Conservation (phyloP, 108 stramenopile genomes). For the Nannochloropsis salina region DNA sequence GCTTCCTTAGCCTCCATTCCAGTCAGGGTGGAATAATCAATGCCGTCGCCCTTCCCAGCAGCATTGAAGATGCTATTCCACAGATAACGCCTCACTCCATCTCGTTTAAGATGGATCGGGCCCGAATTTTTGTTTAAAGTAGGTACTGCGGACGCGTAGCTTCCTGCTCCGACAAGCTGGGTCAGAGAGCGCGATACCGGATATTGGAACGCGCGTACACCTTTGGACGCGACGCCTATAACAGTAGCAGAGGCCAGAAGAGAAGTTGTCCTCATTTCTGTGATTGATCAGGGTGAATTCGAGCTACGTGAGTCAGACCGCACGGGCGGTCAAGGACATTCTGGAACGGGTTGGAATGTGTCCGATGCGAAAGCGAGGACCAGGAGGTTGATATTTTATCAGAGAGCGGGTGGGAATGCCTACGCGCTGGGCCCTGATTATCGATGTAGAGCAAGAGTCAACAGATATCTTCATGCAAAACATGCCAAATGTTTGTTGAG, state of each 20-base stretch:
- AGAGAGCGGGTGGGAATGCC: no score
- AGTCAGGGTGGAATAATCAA: neutral
- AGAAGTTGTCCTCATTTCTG: neutral
- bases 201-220: neutral
- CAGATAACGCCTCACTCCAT: constrained; percentile 10
- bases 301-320: no score
- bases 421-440: no score
- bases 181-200: neutral
- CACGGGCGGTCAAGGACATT: no score
- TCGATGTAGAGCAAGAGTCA: no score
- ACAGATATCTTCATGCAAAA: no score
- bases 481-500: no score
- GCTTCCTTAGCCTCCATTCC: neutral
- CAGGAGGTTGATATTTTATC: no score
- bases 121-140: neutral
- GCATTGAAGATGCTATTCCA: constrained; percentile 13
- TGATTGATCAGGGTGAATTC: neutral
- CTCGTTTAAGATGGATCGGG: neutral
- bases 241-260: neutral
- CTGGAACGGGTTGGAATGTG: no score
- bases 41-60: neutral
- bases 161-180: neutral
- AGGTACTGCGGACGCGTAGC: neutral
- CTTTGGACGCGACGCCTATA: neutral
- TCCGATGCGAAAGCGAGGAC: no score